Conservation (phyloP, 2,329 filamentous ascomycete genomes). For the Keithomyces neogunnii region DNA sequence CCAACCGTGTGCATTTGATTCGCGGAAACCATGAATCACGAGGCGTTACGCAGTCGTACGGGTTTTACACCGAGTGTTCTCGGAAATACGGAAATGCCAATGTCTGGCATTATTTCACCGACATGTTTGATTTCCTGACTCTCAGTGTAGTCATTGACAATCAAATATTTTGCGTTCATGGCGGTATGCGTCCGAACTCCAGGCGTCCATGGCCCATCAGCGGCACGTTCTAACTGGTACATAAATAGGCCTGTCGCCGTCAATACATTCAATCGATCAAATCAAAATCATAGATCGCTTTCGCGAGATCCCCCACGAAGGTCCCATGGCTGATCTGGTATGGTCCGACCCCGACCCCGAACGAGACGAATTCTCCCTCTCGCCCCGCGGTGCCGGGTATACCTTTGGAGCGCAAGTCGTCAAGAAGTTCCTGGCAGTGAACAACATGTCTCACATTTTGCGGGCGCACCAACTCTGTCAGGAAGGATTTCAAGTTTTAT, state of each 20-base stretch:
- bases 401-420: slow-evolving; percentile 97
- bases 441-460: slow-evolving; percentile 94
- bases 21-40: slow-evolving; percentile 97
- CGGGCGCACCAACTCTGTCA: slow-evolving; percentile 98
- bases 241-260: slow-evolving; percentile 62
- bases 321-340: slow-evolving; percentile 97
- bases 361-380: slow-evolving; percentile 91
- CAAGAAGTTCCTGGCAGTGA: slow-evolving; percentile 95
- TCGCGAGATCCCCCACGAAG: slow-evolving; percentile 96
- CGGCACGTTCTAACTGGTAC: background rate
- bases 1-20: slow-evolving; percentile 89
- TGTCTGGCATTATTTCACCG: slow-evolving; percentile 99
- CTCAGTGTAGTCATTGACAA: slow-evolving; percentile 97
- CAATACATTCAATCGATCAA: slow-evolving; percentile 96
- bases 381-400: slow-evolving; percentile 88
- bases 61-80: slow-evolving; percentile 97
- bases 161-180: slow-evolving; percentile 98
- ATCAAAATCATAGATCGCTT: slow-evolving; percentile 99
- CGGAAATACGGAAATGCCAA: slow-evolving; percentile 98
- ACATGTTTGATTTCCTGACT: slow-evolving; percentile 99
- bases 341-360: slow-evolving; percentile 99
- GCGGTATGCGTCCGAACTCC: slow-evolving; percentile 42
- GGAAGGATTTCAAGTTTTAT: slow-evolving; percentile 94
- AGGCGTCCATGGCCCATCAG: background rate
- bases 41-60: slow-evolving; percentile 96